Evolutionary conservation across 176 grass and related monocot species (phyloP), one percentile per base, ranked within the genome.

Genomic region (Carex pumila): DNA sequence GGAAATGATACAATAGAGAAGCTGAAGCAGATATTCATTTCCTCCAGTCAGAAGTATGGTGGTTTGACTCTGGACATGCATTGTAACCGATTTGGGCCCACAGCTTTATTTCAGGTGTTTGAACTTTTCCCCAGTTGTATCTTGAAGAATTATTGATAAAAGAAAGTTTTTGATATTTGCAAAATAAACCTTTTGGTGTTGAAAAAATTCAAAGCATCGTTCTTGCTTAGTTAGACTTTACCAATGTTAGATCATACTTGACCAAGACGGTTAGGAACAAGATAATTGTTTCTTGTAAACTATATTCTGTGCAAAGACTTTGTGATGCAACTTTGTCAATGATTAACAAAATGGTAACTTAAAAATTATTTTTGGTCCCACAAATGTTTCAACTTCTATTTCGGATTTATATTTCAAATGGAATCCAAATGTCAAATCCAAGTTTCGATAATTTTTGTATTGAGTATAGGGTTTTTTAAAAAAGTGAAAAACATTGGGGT

Each of bases 1-100:
- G 95, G 95, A 59, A 98, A 98, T 77, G 68, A 94, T 89, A 98
- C 95, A 82, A 86, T 98, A 62, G 95, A 98, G 87, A 98, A 86
- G 60, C 92, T 98, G 84, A 91, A 94, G 85, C 84, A 93, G 66
- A 98, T 93, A 85, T 98, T 98, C 86, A 80, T 85, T 86, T 94
- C 92, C 43, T 91, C 92, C 70, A 86, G 68, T 71, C 95, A 98
- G 85, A 98, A 92, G 81, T 98, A 94, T 76, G 95, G 92, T 87
- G 92, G 95, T 36, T 91, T 98, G 89, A 94, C 91, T 82, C 66
- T 98, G 60, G 95, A 98, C 82, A 88, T 98, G 41, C 95, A 98
- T 83, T 98, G 90, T 77, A 98, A 98, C 84, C 87, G 85, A 84
- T 93, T 98, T 32, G 95, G 95, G 85, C 95, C 95, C 66, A 98